phyloP scores from a whole-genome alignment of 2,329 filamentous ascomycete species.

The Aspergillus jensenii region DNA sequence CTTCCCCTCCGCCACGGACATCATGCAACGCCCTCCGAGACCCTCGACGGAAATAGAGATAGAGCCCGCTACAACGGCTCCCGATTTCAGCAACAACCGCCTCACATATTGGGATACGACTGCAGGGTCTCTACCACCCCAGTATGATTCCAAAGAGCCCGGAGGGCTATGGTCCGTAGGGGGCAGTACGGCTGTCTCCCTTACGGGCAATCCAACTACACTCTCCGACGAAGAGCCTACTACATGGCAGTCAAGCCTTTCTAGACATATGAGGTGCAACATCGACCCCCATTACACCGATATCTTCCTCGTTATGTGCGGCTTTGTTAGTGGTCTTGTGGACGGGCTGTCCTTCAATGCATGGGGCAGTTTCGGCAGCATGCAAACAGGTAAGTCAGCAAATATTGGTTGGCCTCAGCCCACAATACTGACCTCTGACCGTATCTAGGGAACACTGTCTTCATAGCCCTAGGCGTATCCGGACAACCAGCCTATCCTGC shows the following conservation, averaged over 20 bases:
- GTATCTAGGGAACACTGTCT: conserved; percentile 42
- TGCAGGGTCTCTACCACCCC: not conserved
- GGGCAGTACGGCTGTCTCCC: conserved; percentile 25
- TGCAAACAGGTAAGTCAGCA: conserved; percentile 40
- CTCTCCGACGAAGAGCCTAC: conserved; percentile 11
- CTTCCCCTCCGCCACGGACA: not conserved
- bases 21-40: conserved; percentile 13
- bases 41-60: conserved; percentile 13
- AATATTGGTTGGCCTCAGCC: not conserved
- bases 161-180: conserved; percentile 22
- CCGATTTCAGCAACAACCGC: conserved; percentile 9
- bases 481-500: conserved; percentile 41
- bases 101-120: conserved; percentile 15
- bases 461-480: conserved; percentile 43
- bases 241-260: conserved; percentile 14
- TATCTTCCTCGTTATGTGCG: conserved; percentile 34
- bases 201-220: conserved; percentile 17
- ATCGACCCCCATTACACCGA: conserved; percentile 28
- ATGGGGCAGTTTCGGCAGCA: conserved; percentile 44
- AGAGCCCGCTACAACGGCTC: not conserved
- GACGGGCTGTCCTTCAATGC: conserved; percentile 44
- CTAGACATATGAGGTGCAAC: conserved; percentile 21
- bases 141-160: conserved; percentile 18
- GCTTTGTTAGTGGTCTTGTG: conserved; percentile 40
- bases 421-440: not conserved